These are phyloP conservation scores for Rhytidhysteron rufulum DNA, from an alignment of 2,329 filamentous ascomycete species.

Conservation along the genomic window DNA sequence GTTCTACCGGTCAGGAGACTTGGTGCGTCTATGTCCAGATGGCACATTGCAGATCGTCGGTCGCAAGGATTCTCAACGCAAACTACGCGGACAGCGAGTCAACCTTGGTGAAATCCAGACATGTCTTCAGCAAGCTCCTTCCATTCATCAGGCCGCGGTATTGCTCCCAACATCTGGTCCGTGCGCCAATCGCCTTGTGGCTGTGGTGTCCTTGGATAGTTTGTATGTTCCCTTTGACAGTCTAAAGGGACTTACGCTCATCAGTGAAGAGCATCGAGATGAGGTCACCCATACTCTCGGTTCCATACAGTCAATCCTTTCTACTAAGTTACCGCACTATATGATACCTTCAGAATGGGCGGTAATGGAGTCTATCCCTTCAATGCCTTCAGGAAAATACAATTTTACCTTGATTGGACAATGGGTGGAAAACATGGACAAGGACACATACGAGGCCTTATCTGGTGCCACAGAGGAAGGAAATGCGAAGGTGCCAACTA, in stretches of 20 bases:
- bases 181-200: background rate
- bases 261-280: background rate
- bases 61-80: constrained; percentile 25
- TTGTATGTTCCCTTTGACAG: background rate
- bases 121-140: background rate
- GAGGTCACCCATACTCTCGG: background rate
- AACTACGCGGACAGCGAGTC: constrained; percentile 20
- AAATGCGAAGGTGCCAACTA: no score
- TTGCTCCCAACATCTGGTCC: background rate
- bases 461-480: no score
- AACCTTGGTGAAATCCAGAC: constrained; percentile 22
- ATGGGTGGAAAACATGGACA: constrained; percentile 39
- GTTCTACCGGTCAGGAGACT: constrained; percentile 22
- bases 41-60: constrained; percentile 21
- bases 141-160: background rate
- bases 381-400: constrained; percentile 4
- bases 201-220: background rate
- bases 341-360: constrained; percentile 13
- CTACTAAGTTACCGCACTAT: background rate
- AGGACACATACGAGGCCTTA: constrained; percentile 29
- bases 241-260: background rate
- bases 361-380: constrained; percentile 22
- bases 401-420: constrained; percentile 15
- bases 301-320: constrained; percentile 11
- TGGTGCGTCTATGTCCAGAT: constrained; percentile 18